Base-by-base conservation (phyloP, 2,329 filamentous ascomycete genomes). In the Xylariaceae sp. region DNA sequence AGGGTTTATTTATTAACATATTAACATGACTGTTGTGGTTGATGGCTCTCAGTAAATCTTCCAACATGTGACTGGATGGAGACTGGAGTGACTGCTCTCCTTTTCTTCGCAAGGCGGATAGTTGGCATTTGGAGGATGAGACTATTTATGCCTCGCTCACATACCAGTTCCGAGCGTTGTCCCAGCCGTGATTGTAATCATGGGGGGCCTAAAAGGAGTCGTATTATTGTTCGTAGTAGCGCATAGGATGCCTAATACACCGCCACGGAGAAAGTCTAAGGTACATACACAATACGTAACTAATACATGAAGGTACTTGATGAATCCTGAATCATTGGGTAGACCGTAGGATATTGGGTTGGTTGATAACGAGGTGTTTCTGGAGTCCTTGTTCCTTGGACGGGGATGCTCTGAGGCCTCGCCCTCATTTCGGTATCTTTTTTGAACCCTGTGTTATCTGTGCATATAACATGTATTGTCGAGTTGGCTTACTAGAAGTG, bases 311-410 rank as follows among this genome's bases (percentile, higher is more conserved):
- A 16, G 41, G 13, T 43, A 43, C 41, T 29, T 43, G 5, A 12
- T 12, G 21, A 30, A 19, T 8, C 8, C 3, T 16, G 21, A n/a
- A 26, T 37, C 7, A 26, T 4, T 29, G 12, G n/a, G n/a, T n/a
- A n/a, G n/a, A n/a, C n/a, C n/a, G n/a, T n/a, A 51, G 30, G 16
- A 47, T 32, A 53, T 41, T 54, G 53, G 53, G 50, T 58, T 56
- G 54, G 47, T 50, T 49, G 45, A 58, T 47, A 41, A 47, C 16
- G 37, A 51, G 22, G 44, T 41, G 22, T 21, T 40, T 36, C 29
- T 53, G 18, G n/a, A 41, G 39, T 41, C 10, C 32, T 30, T 16
- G 21, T 18, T 26, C 51, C 45, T 34, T 36, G 30, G 46, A 7
- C 34, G 5, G 36, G 41, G 19, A 50, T 42, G 44, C 32, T 39